Evolutionary conservation across 495 filamentous ascomycete genomes (phyloP), one percentile per base, ranked within the genome.

Genomic region (Astrothelium macrocarpum): DNA sequence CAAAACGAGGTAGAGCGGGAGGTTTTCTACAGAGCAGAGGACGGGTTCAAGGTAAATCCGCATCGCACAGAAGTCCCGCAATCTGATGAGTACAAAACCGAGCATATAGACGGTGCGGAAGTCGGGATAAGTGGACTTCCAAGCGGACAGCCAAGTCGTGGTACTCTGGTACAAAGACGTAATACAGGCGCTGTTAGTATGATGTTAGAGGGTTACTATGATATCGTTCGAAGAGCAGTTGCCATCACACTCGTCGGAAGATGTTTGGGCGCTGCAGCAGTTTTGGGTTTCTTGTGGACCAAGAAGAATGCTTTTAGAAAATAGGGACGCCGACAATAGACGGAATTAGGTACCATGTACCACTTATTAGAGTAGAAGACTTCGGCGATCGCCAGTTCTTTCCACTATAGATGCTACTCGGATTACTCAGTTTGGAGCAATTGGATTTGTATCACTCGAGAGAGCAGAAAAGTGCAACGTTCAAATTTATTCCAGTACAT

Each of bases 181-280:
- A 46, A 74, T 74, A 69, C 62, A 61, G 70, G 72, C 66, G 84
- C 82, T 0, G 83, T 89, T 36, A 81, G 82, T 11, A 78, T 83
- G 1, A 78, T 91, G 78, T 71, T 91, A 34, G 80, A 83, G 18
- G 87, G 87, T 12, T 91, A 91, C 68, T 89, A 88, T 72, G 79
- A 84, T 61, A 78, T 82, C 64, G 73, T 89, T 36, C 76, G 81
- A 45, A 72, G 76, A 59, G 87, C 86, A 2, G 81, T 90, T 26
- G 81, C 75, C 59, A 73, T 87, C 26, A 77, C 82, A 9, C 67
- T 84, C 36, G 64, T 71, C 0, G 73, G 75, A 11, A 73, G 82
- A 26, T 56, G 49, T 56, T 26, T 26, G 2, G 49, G 49, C 25
- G n/a, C 16, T 29, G 16, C 49, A 28, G 49, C 23, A 20, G 7